Evolutionary conservation across 2,329 filamentous ascomycete species (phyloP).

Genomic region (Hymenoscyphus linearis): DNA sequence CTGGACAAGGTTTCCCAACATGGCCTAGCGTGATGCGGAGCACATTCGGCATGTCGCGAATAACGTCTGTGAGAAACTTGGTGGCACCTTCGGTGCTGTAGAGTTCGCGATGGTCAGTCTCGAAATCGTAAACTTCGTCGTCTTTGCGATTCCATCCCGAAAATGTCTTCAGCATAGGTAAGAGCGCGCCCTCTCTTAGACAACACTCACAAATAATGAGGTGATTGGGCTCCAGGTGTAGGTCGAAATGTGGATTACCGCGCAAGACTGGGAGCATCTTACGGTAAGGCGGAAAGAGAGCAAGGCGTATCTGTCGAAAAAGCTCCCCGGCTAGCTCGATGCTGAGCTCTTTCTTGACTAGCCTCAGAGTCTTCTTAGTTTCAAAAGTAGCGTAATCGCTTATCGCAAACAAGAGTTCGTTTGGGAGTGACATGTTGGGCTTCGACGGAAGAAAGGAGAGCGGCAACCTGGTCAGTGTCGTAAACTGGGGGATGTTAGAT

Average conservation of each 20-base stretch:
- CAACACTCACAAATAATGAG: neutral
- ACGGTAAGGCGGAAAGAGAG: neutral
- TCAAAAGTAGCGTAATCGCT: neutral
- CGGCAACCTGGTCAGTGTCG: neutral
- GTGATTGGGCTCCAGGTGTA: neutral
- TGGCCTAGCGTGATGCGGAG: neutral
- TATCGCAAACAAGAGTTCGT: neutral
- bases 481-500: neutral
- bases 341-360: neutral
- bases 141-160: neutral
- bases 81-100: neutral
- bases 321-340: neutral
- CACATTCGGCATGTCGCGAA: neutral
- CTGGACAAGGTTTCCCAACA: neutral
- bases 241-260: neutral
- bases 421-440: neutral
- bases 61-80: neutral
- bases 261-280: neutral
- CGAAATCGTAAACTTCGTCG: neutral
- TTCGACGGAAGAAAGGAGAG: neutral
- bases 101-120: neutral
- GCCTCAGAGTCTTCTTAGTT: neutral
- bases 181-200: neutral
- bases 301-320: neutral
- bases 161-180: neutral